Evolutionary conservation across 2,329 filamentous ascomycete genomes (phyloP).

Genomic region (Diplodia mutila): DNA sequence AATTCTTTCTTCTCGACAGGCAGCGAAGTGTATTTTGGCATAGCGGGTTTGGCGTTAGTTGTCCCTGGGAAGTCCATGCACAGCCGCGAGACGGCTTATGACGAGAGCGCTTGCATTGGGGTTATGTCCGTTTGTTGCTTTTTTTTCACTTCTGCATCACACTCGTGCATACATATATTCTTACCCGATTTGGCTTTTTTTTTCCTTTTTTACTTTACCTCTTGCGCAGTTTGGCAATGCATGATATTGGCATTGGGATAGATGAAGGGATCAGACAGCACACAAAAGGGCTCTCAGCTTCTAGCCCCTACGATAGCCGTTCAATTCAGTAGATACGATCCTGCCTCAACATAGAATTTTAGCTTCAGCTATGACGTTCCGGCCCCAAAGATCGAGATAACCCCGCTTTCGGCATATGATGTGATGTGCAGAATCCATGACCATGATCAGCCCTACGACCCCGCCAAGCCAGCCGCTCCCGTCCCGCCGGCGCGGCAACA

Average conservation of each 20-base stretch:
- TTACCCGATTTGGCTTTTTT: slow-evolving; percentile 1
- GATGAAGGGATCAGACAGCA: slow-evolving; percentile 12
- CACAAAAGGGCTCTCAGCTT: neutral
- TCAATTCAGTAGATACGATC: neutral
- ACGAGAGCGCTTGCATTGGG: slow-evolving; percentile 25
- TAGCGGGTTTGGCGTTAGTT: slow-evolving; percentile 26
- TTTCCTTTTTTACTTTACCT: neutral
- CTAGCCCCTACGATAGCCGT: neutral
- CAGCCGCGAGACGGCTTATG: slow-evolving; percentile 25
- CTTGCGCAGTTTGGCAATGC: slow-evolving; percentile 1
- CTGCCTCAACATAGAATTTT: slow-evolving; percentile 10
- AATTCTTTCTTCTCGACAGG: slow-evolving; percentile 6
- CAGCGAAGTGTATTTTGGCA: slow-evolving; percentile 17
- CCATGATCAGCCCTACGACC: slow-evolving; percentile 21
- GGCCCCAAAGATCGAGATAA: slow-evolving; percentile 12
- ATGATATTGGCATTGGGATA: slow-evolving; percentile 12
- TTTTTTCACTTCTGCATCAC: slow-evolving; percentile 7
- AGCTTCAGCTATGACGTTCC: slow-evolving; percentile 11
- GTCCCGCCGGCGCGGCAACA: slow-evolving; percentile 19
- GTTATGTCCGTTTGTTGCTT: slow-evolving; percentile 17
- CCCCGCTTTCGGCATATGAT: slow-evolving; percentile 21
- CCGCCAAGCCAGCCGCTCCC: slow-evolving; percentile 22
- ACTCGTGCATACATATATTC: slow-evolving; percentile 21
- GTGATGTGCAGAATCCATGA: slow-evolving; percentile 17
- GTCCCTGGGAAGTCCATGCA: slow-evolving; percentile 3